Percentiles rank a stretch among this genome's conserved stretches.
Evolutionary conservation across 2,329 filamentous ascomycete species (phyloP).

Genomic region (Aureobasidium zeae): DNA sequence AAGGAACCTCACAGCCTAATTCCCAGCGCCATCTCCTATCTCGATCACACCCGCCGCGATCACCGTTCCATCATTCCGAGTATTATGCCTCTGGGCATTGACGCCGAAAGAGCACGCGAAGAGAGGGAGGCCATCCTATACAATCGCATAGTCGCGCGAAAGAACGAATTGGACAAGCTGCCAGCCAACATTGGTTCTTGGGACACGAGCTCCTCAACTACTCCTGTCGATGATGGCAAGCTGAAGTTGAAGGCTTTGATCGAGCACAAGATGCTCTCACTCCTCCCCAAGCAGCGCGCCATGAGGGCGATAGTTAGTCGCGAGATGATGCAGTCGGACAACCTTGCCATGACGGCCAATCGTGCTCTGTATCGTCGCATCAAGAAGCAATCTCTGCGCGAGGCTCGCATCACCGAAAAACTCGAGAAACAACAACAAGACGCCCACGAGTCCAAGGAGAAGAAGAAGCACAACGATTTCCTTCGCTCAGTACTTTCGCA

Average conservation of each 20-base stretch:
- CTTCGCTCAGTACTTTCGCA: slow-evolving; percentile 78
- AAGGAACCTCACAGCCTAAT: slow-evolving; percentile 60
- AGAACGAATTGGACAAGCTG: slow-evolving; percentile 71
- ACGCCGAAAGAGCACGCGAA: slow-evolving; percentile 74
- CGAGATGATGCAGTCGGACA: slow-evolving; percentile 92
- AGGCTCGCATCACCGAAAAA: slow-evolving; percentile 96
- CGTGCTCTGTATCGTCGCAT: slow-evolving; percentile 80
- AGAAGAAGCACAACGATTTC: slow-evolving; percentile 94
- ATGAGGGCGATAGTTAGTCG: slow-evolving; percentile 79
- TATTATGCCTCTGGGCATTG: slow-evolving; percentile 79
- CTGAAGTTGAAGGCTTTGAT: slow-evolving; percentile 86
- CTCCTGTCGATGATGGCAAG: slow-evolving; percentile 63
- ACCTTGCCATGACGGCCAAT: slow-evolving; percentile 94
- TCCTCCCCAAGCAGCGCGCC: slow-evolving; percentile 81
- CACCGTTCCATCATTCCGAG: slow-evolving; percentile 75
- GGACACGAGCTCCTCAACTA: slow-evolving; percentile 64
- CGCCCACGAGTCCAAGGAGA: slow-evolving; percentile 88
- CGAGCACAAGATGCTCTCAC: slow-evolving; percentile 81
- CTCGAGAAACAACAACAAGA: slow-evolving; percentile 98
- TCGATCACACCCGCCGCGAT: slow-evolving; percentile 65
- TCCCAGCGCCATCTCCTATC: slow-evolving; percentile 59
- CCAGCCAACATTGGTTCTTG: slow-evolving; percentile 80
- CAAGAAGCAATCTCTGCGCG: slow-evolving; percentile 94
- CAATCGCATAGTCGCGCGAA: slow-evolving; percentile 79
- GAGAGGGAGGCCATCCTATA: slow-evolving; percentile 83